Base-by-base conservation (phyloP, 352 stramenopile genomes). In the Phytophthora pluvialis region DNA sequence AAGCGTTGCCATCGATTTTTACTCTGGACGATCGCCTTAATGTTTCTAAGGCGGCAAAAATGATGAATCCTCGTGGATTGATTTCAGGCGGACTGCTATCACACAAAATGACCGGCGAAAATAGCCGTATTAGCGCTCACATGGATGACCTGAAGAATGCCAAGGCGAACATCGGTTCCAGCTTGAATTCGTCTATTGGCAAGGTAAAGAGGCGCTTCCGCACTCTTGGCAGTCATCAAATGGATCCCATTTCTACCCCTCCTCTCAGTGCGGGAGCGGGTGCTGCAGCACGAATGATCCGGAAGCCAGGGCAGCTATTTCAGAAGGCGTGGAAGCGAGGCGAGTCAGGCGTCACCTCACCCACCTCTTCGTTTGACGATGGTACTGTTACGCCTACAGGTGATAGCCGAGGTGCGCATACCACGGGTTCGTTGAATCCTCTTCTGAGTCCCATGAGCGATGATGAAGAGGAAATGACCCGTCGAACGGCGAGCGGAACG, bases 141-240 rank as follows among this genome's bases (percentile, higher is more conserved):
- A 84, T 91, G 53, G 81, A 91, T 51, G 83, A 91, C 39, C 52
- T 93, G 26, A 90, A 90, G 58, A 87, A 77, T 46, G 89, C 89
- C 46, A 91, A 88, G 58, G 73, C 75, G 3, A 91, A 94, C 39
- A 71, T 94, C 29, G 80, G 82, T 10, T 91, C 83, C 15, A 91
- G 81, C 42, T 73, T 94, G 16, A 92, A 88, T 47, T 81, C 70
- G 7, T 91, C 83, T 4, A 62, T 91, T 13, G 77, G 80, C 42
- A 92, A 92, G 60, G 82, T 94, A 33, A 91, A 90, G 51, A 85
- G 76, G 32, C 78, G 78, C 11, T 91, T 94, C 25, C 75, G 76
- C 0, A 89, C 81, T n/a, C 60, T 90, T 40, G 76, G 78, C 12
- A 77, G 68, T 15, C 75, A 89, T 45, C 72, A 81, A 35, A 81